phyloP scores from a whole-genome alignment of 805 yeast species.

The Maudiozyma bulderi region DNA sequence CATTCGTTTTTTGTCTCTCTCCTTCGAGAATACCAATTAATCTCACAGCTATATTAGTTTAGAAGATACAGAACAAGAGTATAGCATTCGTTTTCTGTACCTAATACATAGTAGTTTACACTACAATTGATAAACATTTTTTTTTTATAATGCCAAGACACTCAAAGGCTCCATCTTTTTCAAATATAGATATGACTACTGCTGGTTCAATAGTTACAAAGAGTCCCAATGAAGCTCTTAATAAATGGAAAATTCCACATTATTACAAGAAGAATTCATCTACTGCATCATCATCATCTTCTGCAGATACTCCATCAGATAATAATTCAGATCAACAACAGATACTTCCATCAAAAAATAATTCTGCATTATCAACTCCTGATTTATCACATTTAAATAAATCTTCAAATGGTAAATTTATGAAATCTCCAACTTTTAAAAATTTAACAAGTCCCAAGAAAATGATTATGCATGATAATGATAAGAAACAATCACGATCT shows the following conservation, averaged over 20 bases:
- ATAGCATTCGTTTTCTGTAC: too few relatives aligned
- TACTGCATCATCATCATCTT: not conserved
- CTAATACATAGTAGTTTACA: too few relatives aligned
- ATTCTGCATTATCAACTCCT: not conserved
- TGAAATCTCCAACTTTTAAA: constrained; percentile 14
- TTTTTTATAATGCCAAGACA: not conserved
- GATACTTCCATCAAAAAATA: not conserved
- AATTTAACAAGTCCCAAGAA: constrained; percentile 24
- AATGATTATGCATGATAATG: constrained; percentile 19
- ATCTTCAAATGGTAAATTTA: not conserved
- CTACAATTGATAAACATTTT: too few relatives aligned
- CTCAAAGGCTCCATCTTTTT: not conserved
- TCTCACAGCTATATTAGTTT: too few relatives aligned
- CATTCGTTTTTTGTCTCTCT: too few relatives aligned
- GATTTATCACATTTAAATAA: not conserved
- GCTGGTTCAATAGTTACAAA: constrained; percentile 2
- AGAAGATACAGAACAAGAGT: too few relatives aligned
- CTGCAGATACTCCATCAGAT: not conserved
- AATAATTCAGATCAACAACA: not conserved
- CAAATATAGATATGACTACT: not conserved
- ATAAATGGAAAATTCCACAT: constrained; percentile 30
- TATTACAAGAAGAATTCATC: constrained; percentile 21
- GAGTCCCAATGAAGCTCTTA: constrained; percentile 18
- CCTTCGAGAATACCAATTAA: too few relatives aligned
- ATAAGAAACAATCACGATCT: constrained; percentile 6